Evolutionary conservation across 495 filamentous ascomycete species (phyloP).

Genomic region (Hypoxylon perforatum): DNA sequence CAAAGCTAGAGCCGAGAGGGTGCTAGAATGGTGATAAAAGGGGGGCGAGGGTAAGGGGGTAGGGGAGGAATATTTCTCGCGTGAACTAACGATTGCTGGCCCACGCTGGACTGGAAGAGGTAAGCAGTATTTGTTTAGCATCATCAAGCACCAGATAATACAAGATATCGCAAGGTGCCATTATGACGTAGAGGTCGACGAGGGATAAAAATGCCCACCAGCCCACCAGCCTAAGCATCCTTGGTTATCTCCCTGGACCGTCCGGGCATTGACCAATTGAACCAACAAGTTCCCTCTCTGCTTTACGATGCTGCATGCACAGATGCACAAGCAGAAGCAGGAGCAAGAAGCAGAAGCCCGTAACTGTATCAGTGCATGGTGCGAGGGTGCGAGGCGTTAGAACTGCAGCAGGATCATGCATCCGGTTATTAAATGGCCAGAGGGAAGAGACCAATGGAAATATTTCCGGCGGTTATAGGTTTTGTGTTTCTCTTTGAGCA

Average conservation of each 20-base stretch:
- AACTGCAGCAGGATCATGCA: constrained; percentile 40
- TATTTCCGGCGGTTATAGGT: constrained; percentile 5
- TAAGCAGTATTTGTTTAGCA: constrained; percentile 21
- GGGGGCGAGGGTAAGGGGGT: no score
- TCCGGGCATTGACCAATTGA: constrained; percentile 33
- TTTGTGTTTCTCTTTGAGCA: constrained; percentile 14
- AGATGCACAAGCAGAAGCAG: constrained; percentile 19
- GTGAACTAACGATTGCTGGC: constrained; percentile 13
- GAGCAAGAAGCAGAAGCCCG: constrained; percentile 16
- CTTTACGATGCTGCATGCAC: constrained; percentile 25
- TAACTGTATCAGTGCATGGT: constrained; percentile 23
- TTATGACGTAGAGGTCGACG: constrained; percentile 28
- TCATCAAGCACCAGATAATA: constrained; percentile 1
- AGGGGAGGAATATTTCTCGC: constrained; percentile 8
- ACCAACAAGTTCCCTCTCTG: background rate
- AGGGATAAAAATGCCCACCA: constrained; percentile 6
- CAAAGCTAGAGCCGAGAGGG: background rate
- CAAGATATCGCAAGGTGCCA: constrained; percentile 15
- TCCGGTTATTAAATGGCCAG: constrained; percentile 34
- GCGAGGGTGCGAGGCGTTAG: constrained; percentile 6
- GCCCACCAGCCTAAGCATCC: constrained; percentile 8
- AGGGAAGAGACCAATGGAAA: constrained; percentile 8
- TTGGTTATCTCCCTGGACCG: constrained; percentile 26
- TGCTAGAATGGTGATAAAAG: no score
- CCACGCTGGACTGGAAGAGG: constrained; percentile 19